phyloP scores from a whole-genome alignment of 2,329 filamentous ascomycete genomes.

The Akanthomyces uredinophilus region DNA sequence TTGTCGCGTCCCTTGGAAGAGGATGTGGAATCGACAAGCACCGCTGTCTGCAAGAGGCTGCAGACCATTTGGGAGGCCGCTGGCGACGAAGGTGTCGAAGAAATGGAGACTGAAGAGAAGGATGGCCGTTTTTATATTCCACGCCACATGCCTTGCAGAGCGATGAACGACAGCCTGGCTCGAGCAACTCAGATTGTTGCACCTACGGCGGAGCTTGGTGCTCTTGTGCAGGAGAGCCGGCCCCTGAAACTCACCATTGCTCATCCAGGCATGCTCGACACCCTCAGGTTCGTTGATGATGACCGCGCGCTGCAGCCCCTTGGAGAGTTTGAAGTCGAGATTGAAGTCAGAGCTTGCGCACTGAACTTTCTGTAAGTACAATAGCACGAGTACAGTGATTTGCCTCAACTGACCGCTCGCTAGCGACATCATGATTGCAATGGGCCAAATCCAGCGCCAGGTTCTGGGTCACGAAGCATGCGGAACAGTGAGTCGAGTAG shows the following conservation, averaged over 20 bases:
- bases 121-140: background rate
- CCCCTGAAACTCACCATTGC: constrained; percentile 19
- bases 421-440: constrained; percentile 4
- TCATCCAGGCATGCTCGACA: constrained; percentile 24
- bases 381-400: no score
- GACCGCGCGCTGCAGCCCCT: background rate
- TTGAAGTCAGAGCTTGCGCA: constrained; percentile 23
- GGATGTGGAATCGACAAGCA: background rate
- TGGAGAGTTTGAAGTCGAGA: constrained; percentile 23
- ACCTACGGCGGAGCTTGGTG: background rate
- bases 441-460: background rate
- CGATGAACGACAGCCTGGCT: background rate
- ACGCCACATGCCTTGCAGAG: background rate
- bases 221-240: background rate
- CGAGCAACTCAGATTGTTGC: background rate
- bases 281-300: constrained; percentile 25
- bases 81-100: background rate
- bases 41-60: background rate
- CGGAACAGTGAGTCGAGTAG: background rate
- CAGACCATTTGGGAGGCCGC: background rate
- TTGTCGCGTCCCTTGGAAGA: background rate
- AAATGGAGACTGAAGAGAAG: background rate
- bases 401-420: background rate
- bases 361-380: constrained; percentile 1
- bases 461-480: background rate